Percentiles rank a stretch among this genome's conserved stretches.
Evolutionary conservation across 306 rosid genomes (phyloP).

Genomic region (Calophaca sinica): DNA sequence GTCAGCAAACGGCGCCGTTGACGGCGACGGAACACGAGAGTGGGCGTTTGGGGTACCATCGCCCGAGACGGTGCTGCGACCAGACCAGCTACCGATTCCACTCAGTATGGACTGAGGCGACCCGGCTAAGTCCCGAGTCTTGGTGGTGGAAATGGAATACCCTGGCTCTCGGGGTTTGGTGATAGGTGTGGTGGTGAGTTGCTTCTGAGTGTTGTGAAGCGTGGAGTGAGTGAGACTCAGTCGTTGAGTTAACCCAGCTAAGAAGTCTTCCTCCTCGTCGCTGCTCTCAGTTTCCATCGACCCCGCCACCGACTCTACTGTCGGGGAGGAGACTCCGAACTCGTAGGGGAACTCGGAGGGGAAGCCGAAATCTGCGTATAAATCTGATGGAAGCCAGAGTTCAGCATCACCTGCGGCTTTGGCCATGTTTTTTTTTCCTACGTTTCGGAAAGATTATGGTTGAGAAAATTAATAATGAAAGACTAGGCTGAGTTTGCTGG

Average conservation of each 20-base stretch:
- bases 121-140: conserved; percentile 51
- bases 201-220: conserved; percentile 54
- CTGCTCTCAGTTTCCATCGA: conserved; percentile 67
- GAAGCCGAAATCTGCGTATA: conserved; percentile 47
- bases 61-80: conserved; percentile 47
- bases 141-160: not conserved
- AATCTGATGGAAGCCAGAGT: conserved; percentile 55
- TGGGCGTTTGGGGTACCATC: conserved; percentile 75
- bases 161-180: too few relatives aligned
- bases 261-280: conserved; percentile 72
- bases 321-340: conserved; percentile 54
- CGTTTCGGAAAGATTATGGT: not conserved
- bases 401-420: conserved; percentile 32
- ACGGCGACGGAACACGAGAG: conserved; percentile 68
- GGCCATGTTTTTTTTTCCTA: conserved; percentile 43
- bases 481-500: conserved; percentile 24
- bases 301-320: not conserved
- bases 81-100: conserved; percentile 78
- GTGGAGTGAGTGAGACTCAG: conserved; percentile 65
- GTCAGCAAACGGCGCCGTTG: conserved; percentile 67
- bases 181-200: not conserved
- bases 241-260: conserved; percentile 66
- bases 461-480: too few relatives aligned
- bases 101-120: conserved; percentile 83
- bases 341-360: conserved; percentile 83